phyloP scores from a whole-genome alignment of 805 yeast genomes.

The Zygoascus biomembranicola region DNA sequence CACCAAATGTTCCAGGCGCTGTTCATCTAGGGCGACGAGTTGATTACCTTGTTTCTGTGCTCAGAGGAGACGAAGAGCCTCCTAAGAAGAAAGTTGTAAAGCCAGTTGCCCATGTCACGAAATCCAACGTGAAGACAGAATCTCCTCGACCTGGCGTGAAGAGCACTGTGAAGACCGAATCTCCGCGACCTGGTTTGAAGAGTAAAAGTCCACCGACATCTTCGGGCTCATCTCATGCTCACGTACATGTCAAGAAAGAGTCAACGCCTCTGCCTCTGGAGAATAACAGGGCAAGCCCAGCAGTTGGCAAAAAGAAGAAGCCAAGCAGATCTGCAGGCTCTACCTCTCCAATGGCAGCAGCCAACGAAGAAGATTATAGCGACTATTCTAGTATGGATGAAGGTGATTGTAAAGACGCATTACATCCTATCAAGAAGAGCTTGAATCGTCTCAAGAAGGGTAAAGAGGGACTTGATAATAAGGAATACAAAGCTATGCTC shows the following conservation, averaged over 20 bases:
- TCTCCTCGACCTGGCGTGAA: background rate
- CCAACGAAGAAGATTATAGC: conserved; percentile 25
- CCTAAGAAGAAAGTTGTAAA: background rate
- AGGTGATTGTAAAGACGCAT: conserved; percentile 46
- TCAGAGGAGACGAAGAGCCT: conserved; percentile 38
- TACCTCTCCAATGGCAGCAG: background rate
- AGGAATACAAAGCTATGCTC: conserved; percentile 67
- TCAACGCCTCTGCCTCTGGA: background rate
- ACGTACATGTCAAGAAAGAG: background rate
- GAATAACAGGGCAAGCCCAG: background rate
- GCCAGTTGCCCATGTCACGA: background rate
- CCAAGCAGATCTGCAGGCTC: background rate
- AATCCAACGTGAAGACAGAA: background rate
- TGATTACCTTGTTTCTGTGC: conserved; percentile 69
- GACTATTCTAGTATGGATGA: conserved; percentile 81
- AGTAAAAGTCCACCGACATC: conserved; percentile 1
- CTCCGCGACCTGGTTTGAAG: background rate
- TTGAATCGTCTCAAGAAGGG: conserved; percentile 63
- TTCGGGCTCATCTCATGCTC: background rate
- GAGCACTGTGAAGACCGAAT: background rate
- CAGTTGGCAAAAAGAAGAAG: background rate
- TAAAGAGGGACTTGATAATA: conserved; percentile 60
- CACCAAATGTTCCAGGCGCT: conserved; percentile 78
- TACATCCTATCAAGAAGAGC: conserved; percentile 62
- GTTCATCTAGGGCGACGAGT: conserved; percentile 88